phyloP scores from a whole-genome alignment of 805 yeast genomes.

The Kodamaea sagamina region DNA sequence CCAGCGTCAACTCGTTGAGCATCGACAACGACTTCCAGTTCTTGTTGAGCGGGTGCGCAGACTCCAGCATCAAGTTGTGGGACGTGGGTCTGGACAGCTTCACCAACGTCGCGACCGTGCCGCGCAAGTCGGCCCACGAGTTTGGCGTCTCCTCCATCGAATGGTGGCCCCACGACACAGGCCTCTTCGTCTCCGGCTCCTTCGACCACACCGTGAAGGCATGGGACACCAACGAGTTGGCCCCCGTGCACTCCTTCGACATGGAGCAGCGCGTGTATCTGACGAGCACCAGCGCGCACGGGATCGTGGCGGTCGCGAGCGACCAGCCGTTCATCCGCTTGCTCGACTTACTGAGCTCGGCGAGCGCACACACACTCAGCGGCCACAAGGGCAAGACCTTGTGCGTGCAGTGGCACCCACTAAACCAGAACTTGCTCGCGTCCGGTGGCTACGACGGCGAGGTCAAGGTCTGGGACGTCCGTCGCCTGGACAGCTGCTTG shows the following conservation, averaged over 20 bases:
- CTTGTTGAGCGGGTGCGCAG: slow-evolving; percentile 72
- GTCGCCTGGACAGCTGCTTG: slow-evolving; percentile 66
- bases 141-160: slow-evolving; percentile 72
- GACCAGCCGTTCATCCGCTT: slow-evolving; percentile 71
- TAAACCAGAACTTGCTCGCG: slow-evolving; percentile 59
- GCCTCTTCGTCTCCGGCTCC: slow-evolving; percentile 80
- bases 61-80: slow-evolving; percentile 69
- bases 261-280: slow-evolving; percentile 63
- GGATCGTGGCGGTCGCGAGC: slow-evolving; percentile 67
- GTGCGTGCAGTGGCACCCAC: slow-evolving; percentile 76
- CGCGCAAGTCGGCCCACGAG: slow-evolving; percentile 50
- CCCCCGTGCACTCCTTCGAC: slow-evolving; percentile 67
- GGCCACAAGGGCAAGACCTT: slow-evolving; percentile 62
- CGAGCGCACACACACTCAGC: slow-evolving; percentile 68
- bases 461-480: slow-evolving; percentile 81
- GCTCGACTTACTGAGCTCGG: slow-evolving; percentile 70
- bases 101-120: slow-evolving; percentile 34
- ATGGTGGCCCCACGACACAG: slow-evolving; percentile 92
- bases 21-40: slow-evolving; percentile 52
- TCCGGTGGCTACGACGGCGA: slow-evolving; percentile 84
- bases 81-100: slow-evolving; percentile 39
- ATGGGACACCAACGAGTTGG: slow-evolving; percentile 74
- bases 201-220: slow-evolving; percentile 75
- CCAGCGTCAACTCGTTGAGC: slow-evolving; percentile 61
- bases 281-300: slow-evolving; percentile 54